Conservation (phyloP, 768 basidiomycete genomes). For the Boletus bicolor region DNA sequence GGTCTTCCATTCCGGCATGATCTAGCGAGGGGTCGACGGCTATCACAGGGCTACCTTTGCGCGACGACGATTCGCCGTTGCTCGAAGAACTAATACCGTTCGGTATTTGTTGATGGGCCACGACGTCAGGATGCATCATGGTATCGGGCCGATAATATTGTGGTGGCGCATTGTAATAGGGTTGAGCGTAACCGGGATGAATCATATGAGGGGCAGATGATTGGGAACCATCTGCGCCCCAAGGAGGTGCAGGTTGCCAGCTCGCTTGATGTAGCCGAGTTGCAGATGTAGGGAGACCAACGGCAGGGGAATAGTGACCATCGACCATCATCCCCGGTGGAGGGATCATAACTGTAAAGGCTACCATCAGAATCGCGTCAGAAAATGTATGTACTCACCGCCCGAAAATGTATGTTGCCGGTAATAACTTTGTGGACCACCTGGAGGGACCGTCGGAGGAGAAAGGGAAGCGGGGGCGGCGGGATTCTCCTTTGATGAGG, state of each 20-base stretch:
- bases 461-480: constrained; percentile 36
- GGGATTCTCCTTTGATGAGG: constrained; percentile 41
- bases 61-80: constrained; percentile 28
- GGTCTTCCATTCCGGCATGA: constrained; percentile 12
- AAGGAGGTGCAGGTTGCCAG: constrained; percentile 39
- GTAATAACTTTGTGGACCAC: constrained; percentile 57
- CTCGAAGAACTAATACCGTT: constrained; percentile 24
- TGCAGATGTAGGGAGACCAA: constrained; percentile 53
- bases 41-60: constrained; percentile 24
- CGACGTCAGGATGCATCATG: constrained; percentile 25
- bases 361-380: constrained; percentile 1
- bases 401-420: constrained; percentile 57
- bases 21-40: constrained; percentile 26
- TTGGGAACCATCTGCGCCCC: constrained; percentile 36
- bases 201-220: constrained; percentile 31
- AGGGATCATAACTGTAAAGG: constrained; percentile 39
- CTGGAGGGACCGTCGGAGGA: constrained; percentile 29
- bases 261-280: constrained; percentile 42
- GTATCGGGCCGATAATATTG: constrained; percentile 47
- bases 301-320: constrained; percentile 38
- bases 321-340: constrained; percentile 42
- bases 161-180: constrained; percentile 35
- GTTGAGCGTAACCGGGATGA: constrained; percentile 37
- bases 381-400: constrained; percentile 26
- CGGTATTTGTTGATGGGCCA: constrained; percentile 20